Base-by-base conservation (phyloP, 1,284 basidiomycete species). In the Gomphus bonarii region DNA sequence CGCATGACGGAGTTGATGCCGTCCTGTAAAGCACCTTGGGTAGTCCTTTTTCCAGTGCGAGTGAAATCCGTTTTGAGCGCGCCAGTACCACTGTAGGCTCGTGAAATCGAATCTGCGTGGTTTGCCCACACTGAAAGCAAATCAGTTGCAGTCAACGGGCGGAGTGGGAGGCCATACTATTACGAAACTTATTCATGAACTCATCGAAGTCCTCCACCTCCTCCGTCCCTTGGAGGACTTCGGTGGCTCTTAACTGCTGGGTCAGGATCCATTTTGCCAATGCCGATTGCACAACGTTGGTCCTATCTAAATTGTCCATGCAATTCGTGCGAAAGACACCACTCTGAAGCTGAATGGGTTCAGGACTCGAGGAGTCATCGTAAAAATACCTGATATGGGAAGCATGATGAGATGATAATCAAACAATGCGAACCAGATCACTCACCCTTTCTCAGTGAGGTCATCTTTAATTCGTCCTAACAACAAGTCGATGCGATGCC, bases 21-120 rank as follows among this genome's bases (percentile, higher is more conserved):
- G 70, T 99, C 97, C 66, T 94, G 84, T 50, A 97, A 65, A 30
- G 77, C 70, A 30, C 95, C 95, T 61, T 84, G 81, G 54, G 76
- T 81, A 3, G 91, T 92, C 22, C 95, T 81, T 69, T 89, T 88
- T 64, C 94, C 95, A 0, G 94, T 98, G 50, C 92, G 78, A 9
- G 95, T 99, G 68, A 93, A 98, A 72, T 99, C 97, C 1, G 93
- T 94, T 72, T 99, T 99, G 63, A 99, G 73, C 1, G 97, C 97
- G 14, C 91, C 95, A 22, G 95, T 95, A 25, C 97, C 97, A 54
- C 85, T 89, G 71, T 99, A 99, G 0, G 95, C 94, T 59, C 80
- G 84, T 1, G 93, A 88, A 61, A 99, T 90, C 53, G 79, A 76
- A 70, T 99, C 93, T 18, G 93, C 97, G 68, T 99, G 95, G 67